These are phyloP conservation scores for Penicillium sp. DNA, from an alignment of 2,329 filamentous ascomycete species.

Conservation along the genomic window DNA sequence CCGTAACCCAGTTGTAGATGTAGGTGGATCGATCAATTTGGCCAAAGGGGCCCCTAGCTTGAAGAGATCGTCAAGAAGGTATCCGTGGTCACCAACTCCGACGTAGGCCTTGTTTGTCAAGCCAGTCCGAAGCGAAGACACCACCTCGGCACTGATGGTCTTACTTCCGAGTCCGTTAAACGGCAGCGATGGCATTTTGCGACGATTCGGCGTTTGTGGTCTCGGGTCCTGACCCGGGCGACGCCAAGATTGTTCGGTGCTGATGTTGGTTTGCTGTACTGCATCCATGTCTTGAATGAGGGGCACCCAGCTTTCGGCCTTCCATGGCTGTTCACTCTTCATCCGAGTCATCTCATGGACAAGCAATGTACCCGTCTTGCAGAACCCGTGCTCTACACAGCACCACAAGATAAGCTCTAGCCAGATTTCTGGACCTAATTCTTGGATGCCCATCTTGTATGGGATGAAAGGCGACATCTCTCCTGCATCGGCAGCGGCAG, in stretches of 20 bases:
- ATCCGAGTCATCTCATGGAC: slow-evolving; percentile 35
- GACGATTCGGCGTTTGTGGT: slow-evolving; percentile 17
- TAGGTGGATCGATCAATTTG: slow-evolving; percentile 17
- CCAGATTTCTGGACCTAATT: slow-evolving; percentile 52
- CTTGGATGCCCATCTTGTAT: slow-evolving; percentile 44
- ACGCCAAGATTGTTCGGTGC: slow-evolving; percentile 39
- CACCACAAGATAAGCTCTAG: slow-evolving; percentile 54
- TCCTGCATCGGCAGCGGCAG: slow-evolving; percentile 38
- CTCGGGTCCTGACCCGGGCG: slow-evolving; percentile 25
- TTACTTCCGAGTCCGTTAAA: slow-evolving; percentile 45
- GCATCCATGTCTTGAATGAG: slow-evolving; percentile 29
- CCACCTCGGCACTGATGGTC: slow-evolving; percentile 61
- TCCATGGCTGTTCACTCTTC: slow-evolving; percentile 38
- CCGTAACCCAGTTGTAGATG: slow-evolving; percentile 24
- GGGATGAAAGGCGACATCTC: slow-evolving; percentile 41
- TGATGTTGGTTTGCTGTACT: slow-evolving; percentile 39
- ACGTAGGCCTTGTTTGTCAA: slow-evolving; percentile 50
- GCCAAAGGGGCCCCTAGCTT: slow-evolving; percentile 23
- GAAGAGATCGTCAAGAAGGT: slow-evolving; percentile 34
- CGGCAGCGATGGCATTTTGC: slow-evolving; percentile 16
- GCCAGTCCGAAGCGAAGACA: slow-evolving; percentile 57
- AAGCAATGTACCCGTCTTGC: slow-evolving; percentile 44
- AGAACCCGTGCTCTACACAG: slow-evolving; percentile 50
- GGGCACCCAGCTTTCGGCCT: slow-evolving; percentile 43
- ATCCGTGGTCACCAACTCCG: slow-evolving; percentile 38